These are phyloP conservation scores for Gossypium thurberi DNA, from an alignment of 345 rosid genomes.

Conservation along the genomic window DNA sequence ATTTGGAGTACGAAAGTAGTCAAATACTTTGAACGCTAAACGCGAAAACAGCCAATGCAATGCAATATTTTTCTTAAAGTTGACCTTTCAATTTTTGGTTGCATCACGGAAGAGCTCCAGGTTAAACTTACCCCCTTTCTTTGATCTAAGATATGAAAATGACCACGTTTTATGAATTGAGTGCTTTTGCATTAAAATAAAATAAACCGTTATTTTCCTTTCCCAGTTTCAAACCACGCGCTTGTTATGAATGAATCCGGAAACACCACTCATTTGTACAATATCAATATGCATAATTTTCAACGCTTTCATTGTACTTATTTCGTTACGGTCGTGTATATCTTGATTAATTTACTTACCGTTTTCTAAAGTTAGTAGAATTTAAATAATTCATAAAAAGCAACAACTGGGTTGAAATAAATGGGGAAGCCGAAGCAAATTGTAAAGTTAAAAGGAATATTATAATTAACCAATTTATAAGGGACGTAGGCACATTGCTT, in stretches of 20 bases:
- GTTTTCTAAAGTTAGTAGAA: too few relatives aligned
- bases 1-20: background rate
- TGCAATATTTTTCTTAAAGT: background rate
- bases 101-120: background rate
- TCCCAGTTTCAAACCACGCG: background rate
- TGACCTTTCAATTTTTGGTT: background rate
- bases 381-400: too few relatives aligned
- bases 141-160: too few relatives aligned
- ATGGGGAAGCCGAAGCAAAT: too few relatives aligned
- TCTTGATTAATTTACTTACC: too few relatives aligned
- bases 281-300: background rate
- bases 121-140: background rate
- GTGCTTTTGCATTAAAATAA: background rate
- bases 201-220: background rate
- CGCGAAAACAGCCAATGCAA: background rate
- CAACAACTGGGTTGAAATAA: too few relatives aligned
- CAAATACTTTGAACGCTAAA: constrained; percentile 2
- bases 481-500: too few relatives aligned
- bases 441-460: too few relatives aligned
- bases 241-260: background rate
- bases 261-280: background rate
- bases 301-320: too few relatives aligned
- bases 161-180: background rate
- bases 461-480: background rate
- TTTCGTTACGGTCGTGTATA: too few relatives aligned